phyloP scores from a whole-genome alignment of 805 yeast genomes.

The Myxozyma sirexii region DNA sequence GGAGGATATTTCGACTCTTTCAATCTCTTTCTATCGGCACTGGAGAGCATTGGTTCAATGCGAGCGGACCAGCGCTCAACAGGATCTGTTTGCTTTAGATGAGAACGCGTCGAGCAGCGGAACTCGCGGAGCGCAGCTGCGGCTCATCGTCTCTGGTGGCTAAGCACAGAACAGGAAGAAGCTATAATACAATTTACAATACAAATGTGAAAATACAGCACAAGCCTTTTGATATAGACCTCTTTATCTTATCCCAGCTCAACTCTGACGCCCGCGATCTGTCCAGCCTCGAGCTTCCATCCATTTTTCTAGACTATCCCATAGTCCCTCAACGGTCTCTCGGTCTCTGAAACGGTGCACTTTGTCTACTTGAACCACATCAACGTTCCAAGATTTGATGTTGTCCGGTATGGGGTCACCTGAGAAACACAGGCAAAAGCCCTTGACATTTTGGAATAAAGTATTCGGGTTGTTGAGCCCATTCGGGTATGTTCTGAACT shows the following conservation, averaged over 20 bases:
- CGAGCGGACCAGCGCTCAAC: background rate
- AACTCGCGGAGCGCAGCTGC: too few species aligned
- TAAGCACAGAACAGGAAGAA: background rate
- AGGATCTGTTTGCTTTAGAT: too few species aligned
- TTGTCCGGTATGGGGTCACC: slow-evolving; percentile 79
- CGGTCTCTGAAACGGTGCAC: slow-evolving; percentile 79
- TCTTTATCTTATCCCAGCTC: background rate
- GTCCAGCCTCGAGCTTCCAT: slow-evolving; percentile 67
- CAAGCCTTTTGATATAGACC: background rate
- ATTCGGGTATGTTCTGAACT: slow-evolving; percentile 75
- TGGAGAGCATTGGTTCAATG: background rate
- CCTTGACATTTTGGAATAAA: slow-evolving; percentile 80
- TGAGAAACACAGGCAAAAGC: slow-evolving; percentile 73
- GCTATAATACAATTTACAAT: background rate
- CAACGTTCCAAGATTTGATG: slow-evolving; percentile 86
- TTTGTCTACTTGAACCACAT: slow-evolving; percentile 68
- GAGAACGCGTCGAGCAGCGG: too few species aligned
- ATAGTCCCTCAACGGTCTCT: slow-evolving; percentile 79
- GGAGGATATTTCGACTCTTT: slow-evolving; percentile 10
- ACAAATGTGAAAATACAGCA: background rate
- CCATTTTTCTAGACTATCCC: slow-evolving; percentile 80
- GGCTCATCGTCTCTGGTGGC: too few species aligned
- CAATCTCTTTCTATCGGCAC: slow-evolving; percentile 9
- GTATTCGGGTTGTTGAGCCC: slow-evolving; percentile 72
- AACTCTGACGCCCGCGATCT: slow-evolving; percentile 10